Evolutionary conservation across 78 protist species (phyloP).

Genomic region (Monosiga brevicollis): DNA sequence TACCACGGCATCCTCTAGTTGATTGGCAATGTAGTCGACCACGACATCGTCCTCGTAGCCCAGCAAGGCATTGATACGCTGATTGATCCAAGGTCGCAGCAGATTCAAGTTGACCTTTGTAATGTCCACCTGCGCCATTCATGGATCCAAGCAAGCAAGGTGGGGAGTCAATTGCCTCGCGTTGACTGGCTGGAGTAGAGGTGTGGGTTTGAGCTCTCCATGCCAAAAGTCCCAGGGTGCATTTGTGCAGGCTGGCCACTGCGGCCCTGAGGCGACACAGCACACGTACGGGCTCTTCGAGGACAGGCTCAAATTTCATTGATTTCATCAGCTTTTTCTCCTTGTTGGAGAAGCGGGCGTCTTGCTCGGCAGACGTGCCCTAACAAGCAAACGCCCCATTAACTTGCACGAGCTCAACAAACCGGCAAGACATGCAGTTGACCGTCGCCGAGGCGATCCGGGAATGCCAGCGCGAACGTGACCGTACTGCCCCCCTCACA

Average conservation of each 20-base stretch:
- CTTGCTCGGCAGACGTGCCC: conserved; percentile 66
- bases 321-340: conserved; percentile 46
- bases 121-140: conserved; percentile 32
- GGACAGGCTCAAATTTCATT: conserved; percentile 41
- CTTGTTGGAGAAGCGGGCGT: conserved; percentile 62
- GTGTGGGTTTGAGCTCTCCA: no score
- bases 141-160: no score
- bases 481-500: no score
- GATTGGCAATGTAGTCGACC: neutral
- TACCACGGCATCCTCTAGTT: neutral
- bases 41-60: conserved; percentile 50
- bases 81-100: conserved; percentile 38
- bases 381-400: neutral
- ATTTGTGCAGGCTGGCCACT: no score
- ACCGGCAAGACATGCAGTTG: no score
- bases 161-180: no score
- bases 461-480: no score
- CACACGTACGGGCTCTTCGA: neutral
- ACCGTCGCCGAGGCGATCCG: no score
- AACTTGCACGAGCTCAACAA: no score
- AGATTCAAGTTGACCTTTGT: conserved; percentile 22
- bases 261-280: no score
- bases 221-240: no score
- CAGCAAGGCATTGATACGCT: conserved; percentile 8
- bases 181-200: no score